Conservation (phyloP, 2,329 filamentous ascomycete genomes). For the Fusarium sp. region DNA sequence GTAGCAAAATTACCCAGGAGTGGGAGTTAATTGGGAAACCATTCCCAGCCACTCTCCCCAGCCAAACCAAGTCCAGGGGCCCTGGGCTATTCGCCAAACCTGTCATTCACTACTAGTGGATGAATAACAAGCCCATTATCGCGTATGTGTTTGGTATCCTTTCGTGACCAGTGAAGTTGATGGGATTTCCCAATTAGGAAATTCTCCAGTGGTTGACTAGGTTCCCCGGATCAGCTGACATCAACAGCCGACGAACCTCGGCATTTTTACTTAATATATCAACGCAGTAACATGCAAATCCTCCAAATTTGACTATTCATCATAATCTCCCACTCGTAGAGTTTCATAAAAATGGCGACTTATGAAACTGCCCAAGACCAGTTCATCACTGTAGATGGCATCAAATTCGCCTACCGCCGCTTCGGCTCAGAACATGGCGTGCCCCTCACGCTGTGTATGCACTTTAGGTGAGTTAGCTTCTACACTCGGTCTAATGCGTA, state of each 20-base stretch:
- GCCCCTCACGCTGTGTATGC: slow-evolving; percentile 52
- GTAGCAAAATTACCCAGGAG: too few species aligned
- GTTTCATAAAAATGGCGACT: slow-evolving; percentile 46
- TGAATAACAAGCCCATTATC: too few species aligned
- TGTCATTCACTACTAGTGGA: too few species aligned
- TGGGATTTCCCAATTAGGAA: slow-evolving; percentile 12
- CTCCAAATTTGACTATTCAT: neutral
- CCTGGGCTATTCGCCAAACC: too few species aligned
- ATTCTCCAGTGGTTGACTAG: slow-evolving; percentile 2
- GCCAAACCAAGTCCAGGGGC: too few species aligned
- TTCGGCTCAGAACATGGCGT: slow-evolving; percentile 50
- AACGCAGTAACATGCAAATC: neutral
- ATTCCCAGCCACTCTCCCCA: too few species aligned
- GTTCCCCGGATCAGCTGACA: slow-evolving; percentile 36
- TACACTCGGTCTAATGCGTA: neutral
- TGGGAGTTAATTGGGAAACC: too few species aligned
- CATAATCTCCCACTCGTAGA: neutral
- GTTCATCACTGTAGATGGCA: slow-evolving; percentile 50
- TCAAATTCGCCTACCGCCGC: slow-evolving; percentile 52
- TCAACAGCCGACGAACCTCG: slow-evolving; percentile 36
- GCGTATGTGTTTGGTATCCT: too few species aligned
- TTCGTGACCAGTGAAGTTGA: neutral
- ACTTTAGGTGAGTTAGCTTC: slow-evolving; percentile 50
- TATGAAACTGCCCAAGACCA: slow-evolving; percentile 49
- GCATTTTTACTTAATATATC: slow-evolving; percentile 12